phyloP scores from a whole-genome alignment of 2,329 filamentous ascomycete species.

The Aureobasidium sp. region DNA sequence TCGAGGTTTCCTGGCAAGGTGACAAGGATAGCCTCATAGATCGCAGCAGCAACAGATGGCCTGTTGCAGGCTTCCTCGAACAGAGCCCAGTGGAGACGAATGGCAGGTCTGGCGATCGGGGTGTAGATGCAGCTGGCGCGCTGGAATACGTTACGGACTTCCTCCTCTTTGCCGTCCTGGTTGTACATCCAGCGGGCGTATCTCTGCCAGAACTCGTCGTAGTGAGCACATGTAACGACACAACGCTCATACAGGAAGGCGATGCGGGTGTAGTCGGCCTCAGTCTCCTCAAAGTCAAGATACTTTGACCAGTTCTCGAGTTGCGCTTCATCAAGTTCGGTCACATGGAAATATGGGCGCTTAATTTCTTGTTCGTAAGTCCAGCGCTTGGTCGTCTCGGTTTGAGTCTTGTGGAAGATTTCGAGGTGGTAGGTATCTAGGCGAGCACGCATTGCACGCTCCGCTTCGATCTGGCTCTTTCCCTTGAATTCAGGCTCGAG shows the following conservation, averaged over 20 bases:
- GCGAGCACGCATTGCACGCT: conserved; percentile 71
- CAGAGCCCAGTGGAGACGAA: conserved; percentile 84
- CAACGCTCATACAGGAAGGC: conserved; percentile 90
- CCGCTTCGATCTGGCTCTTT: conserved; percentile 70
- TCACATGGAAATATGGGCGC: conserved; percentile 93
- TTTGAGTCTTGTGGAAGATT: conserved; percentile 70
- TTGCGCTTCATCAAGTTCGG: conserved; percentile 78
- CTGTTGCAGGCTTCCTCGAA: conserved; percentile 84
- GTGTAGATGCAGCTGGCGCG: conserved; percentile 79
- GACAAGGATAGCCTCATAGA: conserved; percentile 71
- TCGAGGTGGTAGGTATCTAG: conserved; percentile 76
- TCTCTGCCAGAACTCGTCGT: conserved; percentile 98
- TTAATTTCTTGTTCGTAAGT: conserved; percentile 92
- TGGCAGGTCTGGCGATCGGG: conserved; percentile 73
- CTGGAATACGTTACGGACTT: conserved; percentile 85
- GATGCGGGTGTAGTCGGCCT: conserved; percentile 66
- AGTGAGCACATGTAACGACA: conserved; percentile 83
- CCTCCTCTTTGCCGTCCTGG: conserved; percentile 73
- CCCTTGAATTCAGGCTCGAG: conserved; percentile 55
- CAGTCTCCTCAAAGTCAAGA: conserved; percentile 85
- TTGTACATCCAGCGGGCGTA: conserved; percentile 90
- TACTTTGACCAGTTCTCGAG: conserved; percentile 92
- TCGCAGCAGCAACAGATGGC: conserved; percentile 69
- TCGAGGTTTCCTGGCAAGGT: conserved; percentile 75
- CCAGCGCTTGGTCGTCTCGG: conserved; percentile 88